These are phyloP conservation scores for Wallacemonas rigidus DNA, from an alignment of 208 protist genomes.

Conservation along the genomic window DNA sequence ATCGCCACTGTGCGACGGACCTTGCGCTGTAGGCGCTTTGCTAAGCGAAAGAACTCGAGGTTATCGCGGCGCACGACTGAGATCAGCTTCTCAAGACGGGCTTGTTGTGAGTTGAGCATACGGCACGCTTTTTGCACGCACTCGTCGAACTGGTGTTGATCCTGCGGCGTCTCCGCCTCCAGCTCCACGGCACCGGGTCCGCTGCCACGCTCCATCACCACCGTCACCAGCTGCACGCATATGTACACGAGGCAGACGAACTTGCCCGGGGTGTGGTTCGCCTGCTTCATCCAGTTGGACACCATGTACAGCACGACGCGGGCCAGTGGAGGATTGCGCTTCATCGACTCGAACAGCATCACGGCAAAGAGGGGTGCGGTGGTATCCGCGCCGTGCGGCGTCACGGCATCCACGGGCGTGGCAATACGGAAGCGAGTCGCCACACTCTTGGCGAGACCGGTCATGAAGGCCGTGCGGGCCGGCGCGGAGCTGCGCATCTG, in stretches of 20 bases:
- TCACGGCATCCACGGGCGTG: conserved; percentile 65
- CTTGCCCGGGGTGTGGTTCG: conserved; percentile 70
- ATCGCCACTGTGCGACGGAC: conserved; percentile 46
- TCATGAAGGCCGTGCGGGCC: conserved; percentile 84
- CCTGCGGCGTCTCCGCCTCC: conserved; percentile 70
- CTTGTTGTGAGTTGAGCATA: conserved; percentile 56
- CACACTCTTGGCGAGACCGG: conserved; percentile 80
- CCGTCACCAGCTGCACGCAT: conserved; percentile 77
- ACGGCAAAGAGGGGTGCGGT: conserved; percentile 83
- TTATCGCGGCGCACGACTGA: conserved; percentile 65
- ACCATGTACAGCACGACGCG: conserved; percentile 86
- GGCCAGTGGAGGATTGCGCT: conserved; percentile 78
- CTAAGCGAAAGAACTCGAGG: conserved; percentile 62
- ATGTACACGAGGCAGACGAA: conserved; percentile 84
- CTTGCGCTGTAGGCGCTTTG: conserved; percentile 63
- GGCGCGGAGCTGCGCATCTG: conserved; percentile 86
- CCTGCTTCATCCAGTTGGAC: conserved; percentile 82
- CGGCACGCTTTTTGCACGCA: conserved; percentile 57
- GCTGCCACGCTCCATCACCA: conserved; percentile 56
- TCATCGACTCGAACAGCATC: conserved; percentile 90
- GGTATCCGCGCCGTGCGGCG: conserved; percentile 46
- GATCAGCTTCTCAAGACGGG: conserved; percentile 58
- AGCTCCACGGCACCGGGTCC: conserved; percentile 61
- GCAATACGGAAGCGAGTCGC: conserved; percentile 82
- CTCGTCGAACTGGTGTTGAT: conserved; percentile 72